Percentiles rank a stretch among this genome's conserved stretches.
These are phyloP conservation scores for Micromonas commoda DNA, from an alignment of 139 green algal species.

Conservation along the genomic window DNA sequence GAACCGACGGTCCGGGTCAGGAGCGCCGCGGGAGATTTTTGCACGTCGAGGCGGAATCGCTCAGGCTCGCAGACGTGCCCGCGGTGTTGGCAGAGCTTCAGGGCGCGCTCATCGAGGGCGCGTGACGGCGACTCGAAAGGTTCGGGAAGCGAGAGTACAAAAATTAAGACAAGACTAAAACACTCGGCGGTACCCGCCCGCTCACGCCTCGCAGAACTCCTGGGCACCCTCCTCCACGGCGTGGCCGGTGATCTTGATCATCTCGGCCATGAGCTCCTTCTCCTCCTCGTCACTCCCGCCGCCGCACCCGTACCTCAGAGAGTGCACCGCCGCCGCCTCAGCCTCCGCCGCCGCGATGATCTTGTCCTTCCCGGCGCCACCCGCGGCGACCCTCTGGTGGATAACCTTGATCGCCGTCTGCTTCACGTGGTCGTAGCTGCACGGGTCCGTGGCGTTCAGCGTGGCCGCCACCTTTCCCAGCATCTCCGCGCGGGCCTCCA, in stretches of 20 bases:
- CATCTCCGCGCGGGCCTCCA: background rate
- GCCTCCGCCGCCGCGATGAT: background rate
- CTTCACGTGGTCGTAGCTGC: background rate
- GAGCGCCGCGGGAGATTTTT: background rate
- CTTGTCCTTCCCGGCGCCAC: background rate
- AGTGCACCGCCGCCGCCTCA: background rate
- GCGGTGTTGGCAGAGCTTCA: background rate
- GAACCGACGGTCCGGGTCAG: background rate
- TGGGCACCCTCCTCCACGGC: background rate
- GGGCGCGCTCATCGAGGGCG: constrained; percentile 1
- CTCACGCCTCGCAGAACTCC: constrained; percentile 4
- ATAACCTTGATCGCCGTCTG: background rate
- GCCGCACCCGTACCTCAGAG: background rate
- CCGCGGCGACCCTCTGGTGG: background rate
- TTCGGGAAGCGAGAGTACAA: background rate
- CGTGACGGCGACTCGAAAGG: background rate
- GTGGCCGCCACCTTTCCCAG: background rate
- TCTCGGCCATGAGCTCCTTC: background rate
- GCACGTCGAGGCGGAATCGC: background rate
- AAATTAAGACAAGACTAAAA: too few species aligned
- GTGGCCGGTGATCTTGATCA: background rate
- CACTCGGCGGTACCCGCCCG: too few species aligned
- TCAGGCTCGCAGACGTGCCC: background rate
- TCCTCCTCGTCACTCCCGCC: background rate
- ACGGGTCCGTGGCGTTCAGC: background rate